A percentile compares a stretch with the other conserved stretches of the same genome.
Evolutionary conservation across 768 basidiomycete species (phyloP).

Genomic region (Lyophyllum decastes): DNA sequence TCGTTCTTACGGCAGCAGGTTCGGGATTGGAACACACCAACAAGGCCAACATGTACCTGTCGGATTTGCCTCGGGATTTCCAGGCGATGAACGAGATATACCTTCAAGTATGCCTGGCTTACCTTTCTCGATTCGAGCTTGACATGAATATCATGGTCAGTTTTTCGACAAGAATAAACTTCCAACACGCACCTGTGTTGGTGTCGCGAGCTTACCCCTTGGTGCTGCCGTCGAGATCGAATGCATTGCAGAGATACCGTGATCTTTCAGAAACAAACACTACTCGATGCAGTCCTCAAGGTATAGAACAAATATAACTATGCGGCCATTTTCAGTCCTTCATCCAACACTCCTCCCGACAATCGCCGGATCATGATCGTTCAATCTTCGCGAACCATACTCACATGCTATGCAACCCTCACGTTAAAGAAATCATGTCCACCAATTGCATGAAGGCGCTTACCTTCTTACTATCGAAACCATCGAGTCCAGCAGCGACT

Average conservation of each 20-base stretch:
- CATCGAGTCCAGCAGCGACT: conserved; percentile 68
- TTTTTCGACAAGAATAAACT: conserved; percentile 46
- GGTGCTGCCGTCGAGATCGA: conserved; percentile 64
- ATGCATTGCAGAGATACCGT: conserved; percentile 48
- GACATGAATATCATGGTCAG: conserved; percentile 24
- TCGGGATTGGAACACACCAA: conserved; percentile 42
- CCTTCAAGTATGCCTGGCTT: conserved; percentile 25
- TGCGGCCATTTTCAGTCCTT: not conserved
- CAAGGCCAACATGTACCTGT: conserved; percentile 43
- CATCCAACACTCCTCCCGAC: not conserved
- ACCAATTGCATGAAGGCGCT: not conserved
- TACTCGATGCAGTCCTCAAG: not conserved
- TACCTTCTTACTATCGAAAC: conserved; percentile 39
- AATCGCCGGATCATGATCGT: not conserved
- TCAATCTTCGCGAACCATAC: conserved; percentile 21
- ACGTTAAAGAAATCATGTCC: not conserved
- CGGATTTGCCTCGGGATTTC: conserved; percentile 38
- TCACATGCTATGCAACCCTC: conserved; percentile 15
- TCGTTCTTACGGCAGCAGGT: conserved; percentile 41
- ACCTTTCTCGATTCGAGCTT: not conserved
- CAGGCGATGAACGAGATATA: conserved; percentile 41
- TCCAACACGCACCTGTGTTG: conserved; percentile 62
- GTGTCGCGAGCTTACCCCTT: conserved; percentile 52
- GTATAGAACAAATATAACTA: not conserved
- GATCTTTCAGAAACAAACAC: too few relatives aligned